phyloP scores from a whole-genome alignment of 2,329 filamentous ascomycete species.

The Ilyonectria mors-panacis region DNA sequence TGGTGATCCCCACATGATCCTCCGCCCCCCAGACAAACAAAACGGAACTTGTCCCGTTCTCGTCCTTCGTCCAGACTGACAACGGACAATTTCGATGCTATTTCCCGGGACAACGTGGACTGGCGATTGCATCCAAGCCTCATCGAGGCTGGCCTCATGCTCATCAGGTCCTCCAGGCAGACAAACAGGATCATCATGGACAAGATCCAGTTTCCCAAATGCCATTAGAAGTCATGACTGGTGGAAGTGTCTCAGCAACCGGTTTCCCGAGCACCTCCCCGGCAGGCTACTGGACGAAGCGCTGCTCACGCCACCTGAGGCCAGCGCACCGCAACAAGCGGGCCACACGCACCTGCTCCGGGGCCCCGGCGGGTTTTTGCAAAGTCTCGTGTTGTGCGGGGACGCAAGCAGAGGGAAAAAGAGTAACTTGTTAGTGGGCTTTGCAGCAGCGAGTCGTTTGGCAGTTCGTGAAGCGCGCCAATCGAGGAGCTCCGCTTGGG shows the following conservation, averaged over 20 bases:
- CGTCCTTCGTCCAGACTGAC: background rate
- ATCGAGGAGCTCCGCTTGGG: slow-evolving; percentile 10
- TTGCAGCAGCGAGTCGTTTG: too few species aligned
- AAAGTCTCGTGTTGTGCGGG: slow-evolving; percentile 34
- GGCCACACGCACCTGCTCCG: too few species aligned
- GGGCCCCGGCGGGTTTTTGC: background rate
- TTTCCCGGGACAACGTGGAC: too few species aligned
- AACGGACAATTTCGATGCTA: too few species aligned
- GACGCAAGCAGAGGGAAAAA: background rate
- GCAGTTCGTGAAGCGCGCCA: slow-evolving; percentile 37
- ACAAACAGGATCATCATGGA: too few species aligned
- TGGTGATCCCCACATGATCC: background rate
- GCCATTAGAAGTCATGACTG: too few species aligned
- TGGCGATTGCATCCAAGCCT: background rate
- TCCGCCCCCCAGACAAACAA: too few species aligned
- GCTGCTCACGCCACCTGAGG: slow-evolving; percentile 20
- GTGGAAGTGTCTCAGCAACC: too few species aligned
- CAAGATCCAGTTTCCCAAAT: too few species aligned
- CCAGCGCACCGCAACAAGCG: too few species aligned
- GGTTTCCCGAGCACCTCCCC: too few species aligned
- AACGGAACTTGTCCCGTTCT: background rate
- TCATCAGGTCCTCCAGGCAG: background rate
- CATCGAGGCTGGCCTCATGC: background rate
- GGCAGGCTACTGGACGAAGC: background rate
- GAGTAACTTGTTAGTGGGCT: background rate